A percentile compares a stretch with the other conserved stretches of the same genome.
Evolutionary conservation across 2,329 filamentous ascomycete genomes (phyloP).

Genomic region (Xylariaceae sp.): DNA sequence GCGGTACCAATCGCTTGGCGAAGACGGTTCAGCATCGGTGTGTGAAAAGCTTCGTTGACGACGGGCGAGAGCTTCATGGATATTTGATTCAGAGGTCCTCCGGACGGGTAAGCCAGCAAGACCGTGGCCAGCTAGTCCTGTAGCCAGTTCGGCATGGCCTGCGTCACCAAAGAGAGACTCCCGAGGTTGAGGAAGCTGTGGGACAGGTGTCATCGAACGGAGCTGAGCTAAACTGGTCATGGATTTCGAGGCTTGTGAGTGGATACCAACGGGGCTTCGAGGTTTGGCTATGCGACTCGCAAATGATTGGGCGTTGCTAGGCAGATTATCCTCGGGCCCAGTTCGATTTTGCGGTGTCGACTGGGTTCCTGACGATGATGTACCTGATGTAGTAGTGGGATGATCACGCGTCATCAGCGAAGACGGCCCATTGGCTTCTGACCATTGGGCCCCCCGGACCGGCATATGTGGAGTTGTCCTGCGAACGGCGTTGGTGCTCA

Average conservation of each 20-base stretch:
- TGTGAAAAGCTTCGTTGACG: conserved; percentile 54
- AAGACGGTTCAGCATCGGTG: conserved; percentile 53
- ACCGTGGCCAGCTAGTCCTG: conserved; percentile 53
- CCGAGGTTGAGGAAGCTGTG: conserved; percentile 33
- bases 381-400: conserved; percentile 23
- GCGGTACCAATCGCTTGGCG: conserved; percentile 51
- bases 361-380: conserved; percentile 29
- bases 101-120: conserved; percentile 51
- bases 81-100: conserved; percentile 67
- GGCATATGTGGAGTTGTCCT: conserved; percentile 26
- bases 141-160: conserved; percentile 52
- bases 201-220: conserved; percentile 25
- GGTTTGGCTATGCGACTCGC: conserved; percentile 55
- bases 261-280: conserved; percentile 34
- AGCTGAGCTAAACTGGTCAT: conserved; percentile 38
- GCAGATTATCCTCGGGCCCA: conserved; percentile 46
- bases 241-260: conserved; percentile 39
- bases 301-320: conserved; percentile 53
- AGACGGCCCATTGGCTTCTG: conserved; percentile 33
- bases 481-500: conserved; percentile 30
- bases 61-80: conserved; percentile 45
- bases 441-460: conserved; percentile 13
- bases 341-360: conserved; percentile 43
- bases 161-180: conserved; percentile 72
- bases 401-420: conserved; percentile 33